Percentiles rank a stretch among this genome's conserved stretches.
Evolutionary conservation across 2,329 filamentous ascomycete genomes (phyloP).

Genomic region (Westerdykella sp.): DNA sequence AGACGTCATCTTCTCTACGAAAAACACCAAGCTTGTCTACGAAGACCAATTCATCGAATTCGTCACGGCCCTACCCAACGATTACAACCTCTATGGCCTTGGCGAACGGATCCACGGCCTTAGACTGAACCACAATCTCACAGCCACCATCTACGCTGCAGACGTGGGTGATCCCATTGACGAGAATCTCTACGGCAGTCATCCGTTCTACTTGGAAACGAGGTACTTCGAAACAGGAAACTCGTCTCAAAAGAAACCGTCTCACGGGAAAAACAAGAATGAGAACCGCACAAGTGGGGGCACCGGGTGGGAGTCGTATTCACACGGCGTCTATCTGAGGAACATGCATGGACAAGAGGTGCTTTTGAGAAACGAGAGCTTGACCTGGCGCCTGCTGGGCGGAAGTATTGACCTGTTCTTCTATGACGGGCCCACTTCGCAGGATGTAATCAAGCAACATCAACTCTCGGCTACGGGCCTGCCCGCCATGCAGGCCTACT

Average conservation of each 20-base stretch:
- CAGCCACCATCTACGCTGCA: conserved; percentile 61
- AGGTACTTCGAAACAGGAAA: conserved; percentile 60
- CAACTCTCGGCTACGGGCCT: conserved; percentile 60
- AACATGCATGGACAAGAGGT: conserved; percentile 74
- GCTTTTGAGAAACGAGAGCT: conserved; percentile 54
- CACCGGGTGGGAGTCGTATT: conserved; percentile 57
- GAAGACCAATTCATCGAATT: conserved; percentile 77
- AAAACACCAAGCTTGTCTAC: conserved; percentile 59
- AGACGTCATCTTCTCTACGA: conserved; percentile 63
- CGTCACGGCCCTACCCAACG: conserved; percentile 56
- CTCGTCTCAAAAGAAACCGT: too few species aligned
- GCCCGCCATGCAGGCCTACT: conserved; percentile 67
- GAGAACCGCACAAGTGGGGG: conserved; percentile 23
- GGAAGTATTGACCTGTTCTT: conserved; percentile 76
- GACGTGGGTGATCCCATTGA: conserved; percentile 62
- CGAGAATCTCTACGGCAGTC: conserved; percentile 65
- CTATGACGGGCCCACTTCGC: conserved; percentile 64
- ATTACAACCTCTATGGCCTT: conserved; percentile 71
- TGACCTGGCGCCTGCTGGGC: conserved; percentile 70
- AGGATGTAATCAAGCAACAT: conserved; percentile 65
- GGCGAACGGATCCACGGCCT: conserved; percentile 68
- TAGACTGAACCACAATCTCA: conserved; percentile 66
- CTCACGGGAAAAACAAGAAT: conserved; percentile 41
- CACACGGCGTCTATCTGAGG: conserved; percentile 70
- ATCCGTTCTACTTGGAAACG: conserved; percentile 75